Conservation (phyloP, 306 rosid species). For the Senna siamea region DNA sequence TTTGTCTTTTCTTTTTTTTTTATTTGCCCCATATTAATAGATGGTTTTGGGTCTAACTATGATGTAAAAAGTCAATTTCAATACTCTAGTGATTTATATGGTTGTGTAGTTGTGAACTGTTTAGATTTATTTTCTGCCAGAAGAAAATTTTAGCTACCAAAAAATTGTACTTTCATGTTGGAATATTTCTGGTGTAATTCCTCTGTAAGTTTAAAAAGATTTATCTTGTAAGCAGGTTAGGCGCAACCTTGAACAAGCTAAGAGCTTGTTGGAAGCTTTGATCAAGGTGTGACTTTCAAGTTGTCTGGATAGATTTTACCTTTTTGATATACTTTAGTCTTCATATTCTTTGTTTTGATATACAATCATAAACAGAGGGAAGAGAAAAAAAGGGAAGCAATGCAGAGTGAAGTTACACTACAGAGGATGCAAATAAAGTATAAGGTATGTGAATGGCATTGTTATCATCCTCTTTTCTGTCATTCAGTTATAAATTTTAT, state of each 20-base stretch:
- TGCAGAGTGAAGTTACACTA: slow-evolving; percentile 85
- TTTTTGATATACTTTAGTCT: slow-evolving; percentile 20
- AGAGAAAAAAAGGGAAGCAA: slow-evolving; percentile 82
- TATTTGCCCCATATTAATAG: not conserved
- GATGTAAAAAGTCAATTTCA: not conserved
- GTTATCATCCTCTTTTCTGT: not conserved
- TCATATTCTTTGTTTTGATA: slow-evolving; percentile 34
- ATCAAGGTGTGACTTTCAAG: slow-evolving; percentile 67
- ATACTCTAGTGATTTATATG: not conserved
- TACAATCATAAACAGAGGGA: slow-evolving; percentile 70
- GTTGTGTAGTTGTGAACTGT: slow-evolving; percentile 3
- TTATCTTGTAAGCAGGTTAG: slow-evolving; percentile 66
- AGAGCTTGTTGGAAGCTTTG: slow-evolving; percentile 84
- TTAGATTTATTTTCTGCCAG: slow-evolving; percentile 17
- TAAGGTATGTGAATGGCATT: slow-evolving; percentile 58
- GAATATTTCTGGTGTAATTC: slow-evolving; percentile 16
- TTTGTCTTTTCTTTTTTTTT: not conserved
- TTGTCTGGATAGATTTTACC: slow-evolving; percentile 14
- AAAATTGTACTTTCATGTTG: slow-evolving; percentile 1
- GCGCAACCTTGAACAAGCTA: slow-evolving; percentile 98
- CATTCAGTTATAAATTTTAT: not conserved
- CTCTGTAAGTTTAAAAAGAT: slow-evolving; percentile 17
- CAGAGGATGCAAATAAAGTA: slow-evolving; percentile 92
- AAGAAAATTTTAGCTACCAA: not conserved
- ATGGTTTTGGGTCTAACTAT: slow-evolving; percentile 14